A percentile compares a stretch with the other conserved stretches of the same genome.
phyloP scores from a whole-genome alignment of 2,329 filamentous ascomycete species.

The Drechslerella dactyloides region DNA sequence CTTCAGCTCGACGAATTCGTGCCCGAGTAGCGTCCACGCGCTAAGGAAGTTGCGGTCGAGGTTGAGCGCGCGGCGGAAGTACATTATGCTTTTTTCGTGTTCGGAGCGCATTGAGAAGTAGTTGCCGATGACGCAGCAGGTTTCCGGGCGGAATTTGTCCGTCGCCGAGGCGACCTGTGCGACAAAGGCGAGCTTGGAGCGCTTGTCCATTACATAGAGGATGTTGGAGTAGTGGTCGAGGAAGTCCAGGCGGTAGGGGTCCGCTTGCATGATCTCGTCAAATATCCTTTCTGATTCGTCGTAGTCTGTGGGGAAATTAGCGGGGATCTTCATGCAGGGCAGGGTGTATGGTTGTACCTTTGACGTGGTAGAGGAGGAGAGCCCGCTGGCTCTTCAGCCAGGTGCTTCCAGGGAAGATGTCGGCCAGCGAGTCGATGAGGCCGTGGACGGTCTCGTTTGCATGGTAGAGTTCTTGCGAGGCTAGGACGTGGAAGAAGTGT shows the following conservation, averaged over 20 bases:
- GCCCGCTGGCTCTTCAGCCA: constrained; percentile 91
- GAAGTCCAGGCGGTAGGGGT: constrained; percentile 77
- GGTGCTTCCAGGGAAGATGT: constrained; percentile 83
- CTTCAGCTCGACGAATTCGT: constrained; percentile 98
- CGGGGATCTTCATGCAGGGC: neutral
- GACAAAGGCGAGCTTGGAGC: constrained; percentile 88
- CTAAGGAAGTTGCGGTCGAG: constrained; percentile 89
- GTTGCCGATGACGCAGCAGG: constrained; percentile 94
- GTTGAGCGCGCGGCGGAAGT: constrained; percentile 90
- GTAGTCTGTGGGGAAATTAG: constrained; percentile 62
- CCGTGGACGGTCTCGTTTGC: constrained; percentile 76
- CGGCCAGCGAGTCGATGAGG: constrained; percentile 76
- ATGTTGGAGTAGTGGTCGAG: constrained; percentile 98
- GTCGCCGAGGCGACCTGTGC: constrained; percentile 88
- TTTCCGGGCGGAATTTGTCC: constrained; percentile 95
- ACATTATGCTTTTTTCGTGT: constrained; percentile 97
- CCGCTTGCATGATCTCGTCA: constrained; percentile 71
- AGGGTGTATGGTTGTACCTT: constrained; percentile 57
- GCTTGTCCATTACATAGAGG: constrained; percentile 85
- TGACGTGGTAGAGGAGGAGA: constrained; percentile 86
- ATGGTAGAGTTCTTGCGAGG: constrained; percentile 89
- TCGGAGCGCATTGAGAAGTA: constrained; percentile 94
- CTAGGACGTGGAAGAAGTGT: constrained; percentile 90
- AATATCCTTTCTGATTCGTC: constrained; percentile 70
- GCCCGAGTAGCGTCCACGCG: constrained; percentile 98